Evolutionary conservation across 345 rosid species (phyloP).

Genomic region (Chamaenerion angustifolium): DNA sequence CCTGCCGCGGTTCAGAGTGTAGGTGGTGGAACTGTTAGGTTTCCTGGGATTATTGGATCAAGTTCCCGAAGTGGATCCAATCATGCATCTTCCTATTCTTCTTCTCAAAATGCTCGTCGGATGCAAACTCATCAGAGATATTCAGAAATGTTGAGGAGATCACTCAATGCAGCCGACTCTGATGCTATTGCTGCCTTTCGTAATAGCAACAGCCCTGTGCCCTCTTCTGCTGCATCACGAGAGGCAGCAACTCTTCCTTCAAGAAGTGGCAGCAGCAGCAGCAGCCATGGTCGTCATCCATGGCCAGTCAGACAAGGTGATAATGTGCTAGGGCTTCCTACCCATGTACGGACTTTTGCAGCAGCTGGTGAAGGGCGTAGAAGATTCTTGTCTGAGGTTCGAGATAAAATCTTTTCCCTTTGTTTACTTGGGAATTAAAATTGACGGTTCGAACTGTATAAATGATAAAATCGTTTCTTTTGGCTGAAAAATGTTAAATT

Average conservation of each 20-base stretch:
- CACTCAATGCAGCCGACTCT: constrained; percentile 36
- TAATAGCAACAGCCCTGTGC: constrained; percentile 22
- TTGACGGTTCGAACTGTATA: too few species aligned
- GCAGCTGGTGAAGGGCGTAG: constrained; percentile 58
- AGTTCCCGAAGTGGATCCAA: constrained; percentile 23
- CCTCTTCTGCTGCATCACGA: constrained; percentile 22
- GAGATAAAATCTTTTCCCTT: constrained; percentile 11
- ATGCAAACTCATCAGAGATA: constrained; percentile 44
- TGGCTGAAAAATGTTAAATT: too few species aligned
- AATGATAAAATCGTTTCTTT: too few species aligned
- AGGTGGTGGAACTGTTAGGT: constrained; percentile 15
- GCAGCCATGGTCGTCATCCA: constrained; percentile 26
- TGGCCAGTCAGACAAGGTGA: constrained; percentile 53
- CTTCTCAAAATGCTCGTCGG: constrained; percentile 32
- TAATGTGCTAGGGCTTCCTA: constrained; percentile 32
- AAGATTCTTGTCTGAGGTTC: constrained; percentile 71
- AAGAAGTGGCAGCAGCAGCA: constrained; percentile 20
- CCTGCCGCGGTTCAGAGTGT: constrained; percentile 9
- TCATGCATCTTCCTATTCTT: constrained; percentile 10
- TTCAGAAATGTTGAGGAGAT: constrained; percentile 60
- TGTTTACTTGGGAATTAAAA: neutral
- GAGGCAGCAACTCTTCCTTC: constrained; percentile 28
- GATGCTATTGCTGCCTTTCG: constrained; percentile 33
- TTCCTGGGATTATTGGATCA: constrained; percentile 39
- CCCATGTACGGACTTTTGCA: constrained; percentile 39